Base-by-base conservation (phyloP, 2,329 filamentous ascomycete genomes). In the Phialemoniopsis sp. region DNA sequence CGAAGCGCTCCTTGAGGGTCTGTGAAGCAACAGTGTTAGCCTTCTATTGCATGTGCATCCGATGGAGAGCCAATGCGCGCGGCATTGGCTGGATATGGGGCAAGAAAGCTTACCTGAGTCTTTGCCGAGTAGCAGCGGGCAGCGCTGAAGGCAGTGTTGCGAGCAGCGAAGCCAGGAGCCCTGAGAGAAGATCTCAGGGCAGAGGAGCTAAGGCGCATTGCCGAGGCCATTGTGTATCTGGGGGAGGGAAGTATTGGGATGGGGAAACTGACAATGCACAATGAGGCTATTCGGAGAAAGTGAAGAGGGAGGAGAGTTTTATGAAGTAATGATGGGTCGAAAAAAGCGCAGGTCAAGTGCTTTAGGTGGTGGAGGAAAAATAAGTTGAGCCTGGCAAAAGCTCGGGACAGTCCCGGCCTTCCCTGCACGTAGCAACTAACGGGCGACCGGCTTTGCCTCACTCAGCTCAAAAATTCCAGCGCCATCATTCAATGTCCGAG, bases 1-100 rank as follows among this genome's bases (percentile, higher is more conserved):
- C 91, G 68, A 98, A 97, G 64, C 89, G 91, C 68, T 98, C 93
- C 79, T 98, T 98, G 64, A 98, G 74, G 55, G 89, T 89, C 93
- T 98, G 47, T 29, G 21, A 26, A 26, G 21, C 6, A 46, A 39
- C 31, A 19, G 35, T 26, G 48, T 54, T 39, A 54, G 53, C 49
- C 41, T 44, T 42, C 35, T 45, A 44, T 41, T 26, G 21, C 21
- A 10, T 10, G 21, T 26, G 21, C 45, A 47, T 41, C 37, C 34
- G 42, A 49, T 40, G 40, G 47, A 41, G 37, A n/a, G 21, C 21
- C 21, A 26, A 26, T 26, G 21, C 21, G 21, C 21, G 21, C 6
- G 6, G 21, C 21, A 26, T 10, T 26, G 21, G 21, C 21, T 6
- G 30, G 35, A 34, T 29, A 39, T 19, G 39, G 8, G 21, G 28